phyloP scores from a whole-genome alignment of 306 rosid species.

The Inga laurina region DNA sequence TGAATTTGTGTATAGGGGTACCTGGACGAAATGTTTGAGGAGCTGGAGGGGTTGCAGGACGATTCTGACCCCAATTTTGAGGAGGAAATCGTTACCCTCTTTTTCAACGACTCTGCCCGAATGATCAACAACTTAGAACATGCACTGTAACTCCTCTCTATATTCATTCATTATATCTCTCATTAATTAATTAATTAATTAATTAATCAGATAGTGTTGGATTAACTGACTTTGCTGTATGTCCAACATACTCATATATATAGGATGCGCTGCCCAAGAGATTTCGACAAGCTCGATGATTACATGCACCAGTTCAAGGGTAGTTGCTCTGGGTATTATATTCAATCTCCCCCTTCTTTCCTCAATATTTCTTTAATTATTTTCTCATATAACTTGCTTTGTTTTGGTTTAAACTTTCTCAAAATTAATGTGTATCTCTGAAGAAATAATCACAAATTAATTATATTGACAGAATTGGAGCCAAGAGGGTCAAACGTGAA shows the following conservation, averaged over 20 bases:
- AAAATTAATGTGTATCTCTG: too few relatives aligned
- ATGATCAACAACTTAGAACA: constrained; percentile 62
- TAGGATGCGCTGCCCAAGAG: constrained; percentile 49
- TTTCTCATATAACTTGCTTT: neutral
- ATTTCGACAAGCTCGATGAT: constrained; percentile 59
- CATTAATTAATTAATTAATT: neutral
- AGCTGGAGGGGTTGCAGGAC: constrained; percentile 82
- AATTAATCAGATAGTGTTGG: neutral
- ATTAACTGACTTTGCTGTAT: neutral
- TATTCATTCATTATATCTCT: neutral
- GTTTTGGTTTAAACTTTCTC: neutral
- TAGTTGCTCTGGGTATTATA: constrained; percentile 66
- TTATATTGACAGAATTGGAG: constrained; percentile 67
- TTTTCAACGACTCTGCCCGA: constrained; percentile 65
- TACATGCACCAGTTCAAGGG: constrained; percentile 86
- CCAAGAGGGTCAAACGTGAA: constrained; percentile 68
- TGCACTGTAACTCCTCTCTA: constrained; percentile 40
- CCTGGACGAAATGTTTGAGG: constrained; percentile 62
- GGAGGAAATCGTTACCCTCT: constrained; percentile 74
- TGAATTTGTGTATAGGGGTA: too few relatives aligned
- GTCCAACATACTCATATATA: neutral
- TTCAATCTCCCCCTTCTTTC: neutral
- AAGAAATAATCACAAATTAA: too few relatives aligned
- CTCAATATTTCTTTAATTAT: too few relatives aligned
- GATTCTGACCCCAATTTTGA: constrained; percentile 74